Evolutionary conservation across 306 rosid genomes (phyloP).

Genomic region (Hippophae rhamnoides): DNA sequence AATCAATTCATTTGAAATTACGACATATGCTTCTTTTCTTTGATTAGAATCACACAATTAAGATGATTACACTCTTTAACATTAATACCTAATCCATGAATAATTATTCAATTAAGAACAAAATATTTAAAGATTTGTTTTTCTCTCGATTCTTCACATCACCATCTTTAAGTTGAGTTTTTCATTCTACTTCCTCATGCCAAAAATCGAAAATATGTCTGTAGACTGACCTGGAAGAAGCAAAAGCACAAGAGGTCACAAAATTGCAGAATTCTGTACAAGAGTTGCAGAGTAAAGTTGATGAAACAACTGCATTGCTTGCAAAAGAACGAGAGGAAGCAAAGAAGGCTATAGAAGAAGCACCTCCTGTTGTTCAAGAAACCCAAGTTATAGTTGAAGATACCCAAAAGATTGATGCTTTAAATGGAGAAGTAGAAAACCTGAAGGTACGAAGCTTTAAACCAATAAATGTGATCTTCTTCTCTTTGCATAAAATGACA

Average conservation of each 20-base stretch:
- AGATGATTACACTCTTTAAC: too few species aligned
- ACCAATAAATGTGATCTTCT: not conserved
- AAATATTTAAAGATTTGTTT: not conserved
- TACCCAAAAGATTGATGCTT: conserved; percentile 56
- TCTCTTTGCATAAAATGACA: too few species aligned
- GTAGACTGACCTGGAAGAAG: conserved; percentile 82
- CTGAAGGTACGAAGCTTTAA: conserved; percentile 43
- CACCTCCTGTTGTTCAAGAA: conserved; percentile 70
- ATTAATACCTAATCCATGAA: too few species aligned
- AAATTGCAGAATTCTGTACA: conserved; percentile 63
- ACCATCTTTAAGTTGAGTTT: not conserved
- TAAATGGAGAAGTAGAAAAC: conserved; percentile 54
- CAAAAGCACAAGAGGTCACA: conserved; percentile 65
- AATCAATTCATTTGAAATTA: too few species aligned
- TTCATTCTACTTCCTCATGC: conserved; percentile 1
- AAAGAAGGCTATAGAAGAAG: conserved; percentile 56
- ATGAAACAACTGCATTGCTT: conserved; percentile 55
- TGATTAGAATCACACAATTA: too few species aligned
- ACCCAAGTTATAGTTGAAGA: conserved; percentile 72
- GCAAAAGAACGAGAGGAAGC: conserved; percentile 56
- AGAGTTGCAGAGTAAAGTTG: conserved; percentile 52
- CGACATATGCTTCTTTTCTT: too few species aligned
- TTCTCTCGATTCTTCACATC: not conserved
- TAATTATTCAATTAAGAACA: too few species aligned
- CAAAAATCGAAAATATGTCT: conserved; percentile 20